Conservation (phyloP, 192 early-diverging fungal genomes). For the Coemansia sp. region DNA sequence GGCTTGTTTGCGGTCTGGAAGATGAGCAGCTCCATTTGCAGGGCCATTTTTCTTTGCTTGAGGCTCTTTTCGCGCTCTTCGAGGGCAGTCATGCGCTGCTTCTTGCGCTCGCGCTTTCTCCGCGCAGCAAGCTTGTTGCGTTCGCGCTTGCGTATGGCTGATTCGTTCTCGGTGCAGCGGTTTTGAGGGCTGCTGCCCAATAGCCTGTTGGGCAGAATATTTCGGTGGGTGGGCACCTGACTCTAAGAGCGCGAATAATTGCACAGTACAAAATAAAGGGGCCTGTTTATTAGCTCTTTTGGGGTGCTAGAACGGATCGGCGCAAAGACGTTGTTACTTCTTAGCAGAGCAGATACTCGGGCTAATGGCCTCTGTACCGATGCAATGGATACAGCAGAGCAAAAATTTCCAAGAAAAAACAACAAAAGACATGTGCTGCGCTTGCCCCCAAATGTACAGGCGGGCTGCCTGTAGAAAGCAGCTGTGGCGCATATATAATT, state of each 20-base stretch:
- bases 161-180: too few relatives aligned
- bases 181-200: neutral
- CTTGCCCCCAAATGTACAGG: too few relatives aligned
- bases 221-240: constrained; percentile 1
- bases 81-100: constrained; percentile 29
- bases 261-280: neutral
- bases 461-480: neutral
- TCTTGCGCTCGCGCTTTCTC: constrained; percentile 40
- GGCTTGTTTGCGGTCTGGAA: constrained; percentile 3
- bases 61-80: constrained; percentile 29
- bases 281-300: too few relatives aligned
- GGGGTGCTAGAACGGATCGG: neutral
- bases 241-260: neutral
- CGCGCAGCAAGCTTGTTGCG: constrained; percentile 40
- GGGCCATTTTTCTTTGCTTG: constrained; percentile 7
- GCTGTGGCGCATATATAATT: too few relatives aligned
- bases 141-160: constrained; percentile 33
- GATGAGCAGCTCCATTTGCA: constrained; percentile 25
- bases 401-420: constrained; percentile 38
- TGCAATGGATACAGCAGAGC: neutral
- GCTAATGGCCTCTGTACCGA: neutral
- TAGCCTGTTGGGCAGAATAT: constrained; percentile 27
- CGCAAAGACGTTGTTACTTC: neutral
- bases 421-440: too few relatives aligned
- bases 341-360: neutral